phyloP scores from a whole-genome alignment of 305 asterid genomes.

The Rubia tinctorum region DNA sequence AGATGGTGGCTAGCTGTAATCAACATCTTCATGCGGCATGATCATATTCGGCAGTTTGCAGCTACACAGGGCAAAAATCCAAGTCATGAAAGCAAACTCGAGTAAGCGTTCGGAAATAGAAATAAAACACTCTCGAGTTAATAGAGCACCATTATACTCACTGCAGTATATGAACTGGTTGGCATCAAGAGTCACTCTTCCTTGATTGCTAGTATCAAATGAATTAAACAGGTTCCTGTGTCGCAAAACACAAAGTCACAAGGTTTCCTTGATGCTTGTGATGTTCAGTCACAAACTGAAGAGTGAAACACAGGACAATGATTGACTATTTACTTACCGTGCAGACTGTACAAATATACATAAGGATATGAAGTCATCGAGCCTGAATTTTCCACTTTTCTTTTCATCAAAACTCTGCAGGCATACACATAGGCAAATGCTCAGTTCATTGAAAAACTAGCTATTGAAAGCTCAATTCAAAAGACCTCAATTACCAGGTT shows the following conservation, averaged over 20 bases:
- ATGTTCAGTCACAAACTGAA: background rate
- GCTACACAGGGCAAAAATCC: slow-evolving; percentile 32
- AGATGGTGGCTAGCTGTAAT: background rate
- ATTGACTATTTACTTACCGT: slow-evolving; percentile 35
- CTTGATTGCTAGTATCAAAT: slow-evolving; percentile 75
- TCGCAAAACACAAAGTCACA: background rate
- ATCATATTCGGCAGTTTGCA: slow-evolving; percentile 84
- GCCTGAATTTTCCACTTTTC: slow-evolving; percentile 66
- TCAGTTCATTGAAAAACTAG: background rate
- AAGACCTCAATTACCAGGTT: background rate
- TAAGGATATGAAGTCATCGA: slow-evolving; percentile 70
- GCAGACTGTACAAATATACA: slow-evolving; percentile 85
- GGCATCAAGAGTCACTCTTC: slow-evolving; percentile 79
- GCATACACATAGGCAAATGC: background rate
- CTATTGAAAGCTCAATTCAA: background rate
- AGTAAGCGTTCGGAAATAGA: background rate
- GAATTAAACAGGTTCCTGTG: slow-evolving; percentile 74
- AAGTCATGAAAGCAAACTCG: background rate
- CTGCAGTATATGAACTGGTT: slow-evolving; percentile 85
- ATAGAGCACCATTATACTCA: slow-evolving; percentile 34
- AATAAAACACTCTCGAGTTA: slow-evolving; percentile 5
- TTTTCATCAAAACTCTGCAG: slow-evolving; percentile 74
- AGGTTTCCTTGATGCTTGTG: background rate
- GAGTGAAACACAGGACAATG: background rate
- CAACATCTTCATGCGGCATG: background rate